These are phyloP conservation scores for Pythium sp. DNA, from an alignment of 352 stramenopile species.

Conservation along the genomic window DNA sequence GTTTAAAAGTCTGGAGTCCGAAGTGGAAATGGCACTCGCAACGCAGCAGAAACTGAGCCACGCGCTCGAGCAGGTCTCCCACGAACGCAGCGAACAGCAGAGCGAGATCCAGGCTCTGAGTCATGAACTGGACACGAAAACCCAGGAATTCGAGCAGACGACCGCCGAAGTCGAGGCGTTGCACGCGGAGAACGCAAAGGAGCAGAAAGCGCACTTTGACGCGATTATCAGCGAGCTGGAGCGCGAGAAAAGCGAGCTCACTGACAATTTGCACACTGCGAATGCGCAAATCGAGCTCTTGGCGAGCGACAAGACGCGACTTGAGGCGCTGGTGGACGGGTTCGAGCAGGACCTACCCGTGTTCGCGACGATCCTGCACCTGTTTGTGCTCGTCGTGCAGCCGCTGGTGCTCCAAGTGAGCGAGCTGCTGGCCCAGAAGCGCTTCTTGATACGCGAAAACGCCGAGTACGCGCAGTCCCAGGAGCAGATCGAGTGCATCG, in stretches of 20 bases:
- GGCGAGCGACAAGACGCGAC: conserved; percentile 17
- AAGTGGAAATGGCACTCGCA: conserved; percentile 22
- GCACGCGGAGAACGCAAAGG: conserved; percentile 30
- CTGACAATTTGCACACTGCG: conserved; percentile 28
- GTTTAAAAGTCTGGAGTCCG: conserved; percentile 21
- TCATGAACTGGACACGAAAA: conserved; percentile 34
- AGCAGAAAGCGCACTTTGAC: conserved; percentile 41
- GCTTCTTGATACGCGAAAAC: conserved; percentile 47
- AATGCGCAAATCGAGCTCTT: conserved; percentile 15
- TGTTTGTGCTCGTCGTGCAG: conserved; percentile 61
- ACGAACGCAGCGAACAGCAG: conserved; percentile 25
- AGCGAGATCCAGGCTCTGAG: conserved; percentile 22
- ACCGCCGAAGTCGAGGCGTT: conserved; percentile 43
- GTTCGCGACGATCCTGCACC: conserved; percentile 39
- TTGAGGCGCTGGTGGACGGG: conserved; percentile 29
- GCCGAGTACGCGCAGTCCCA: conserved; percentile 38
- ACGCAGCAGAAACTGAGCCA: conserved; percentile 22
- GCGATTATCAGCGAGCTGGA: conserved; percentile 32
- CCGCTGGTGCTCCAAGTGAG: conserved; percentile 66
- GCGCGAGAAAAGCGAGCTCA: conserved; percentile 31
- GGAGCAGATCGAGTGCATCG: conserved; percentile 61
- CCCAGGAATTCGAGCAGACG: conserved; percentile 29
- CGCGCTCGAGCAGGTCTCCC: conserved; percentile 19
- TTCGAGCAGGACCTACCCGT: conserved; percentile 49
- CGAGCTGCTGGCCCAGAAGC: conserved; percentile 60